A percentile compares a stretch with the other conserved stretches of the same genome.
Evolutionary conservation across 116 monocot genomes (phyloP).

Genomic region (Posidonia oceanica): DNA sequence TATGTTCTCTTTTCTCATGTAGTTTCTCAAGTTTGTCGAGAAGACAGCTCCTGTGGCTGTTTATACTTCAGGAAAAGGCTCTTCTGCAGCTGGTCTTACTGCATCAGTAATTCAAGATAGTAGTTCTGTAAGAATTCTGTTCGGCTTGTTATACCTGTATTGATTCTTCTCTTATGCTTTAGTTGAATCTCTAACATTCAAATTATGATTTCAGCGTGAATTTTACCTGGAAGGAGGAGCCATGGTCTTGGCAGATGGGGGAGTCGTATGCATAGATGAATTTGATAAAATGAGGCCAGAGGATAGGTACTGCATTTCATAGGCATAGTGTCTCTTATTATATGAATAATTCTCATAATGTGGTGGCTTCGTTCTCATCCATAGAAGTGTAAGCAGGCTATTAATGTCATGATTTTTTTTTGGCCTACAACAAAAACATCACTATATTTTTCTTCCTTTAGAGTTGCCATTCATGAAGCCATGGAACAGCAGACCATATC

Average conservation of each 20-base stretch:
- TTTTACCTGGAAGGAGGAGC: slow-evolving; percentile 99
- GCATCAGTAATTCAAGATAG: slow-evolving; percentile 94
- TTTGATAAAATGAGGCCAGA: slow-evolving; percentile 99
- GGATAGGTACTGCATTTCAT: slow-evolving; percentile 57
- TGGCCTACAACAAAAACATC: neutral
- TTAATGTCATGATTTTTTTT: no score
- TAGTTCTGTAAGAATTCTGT: slow-evolving; percentile 32
- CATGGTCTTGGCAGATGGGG: slow-evolving; percentile 98
- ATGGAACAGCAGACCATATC: slow-evolving; percentile 99
- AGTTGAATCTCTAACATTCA: neutral
- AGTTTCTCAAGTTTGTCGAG: slow-evolving; percentile 99
- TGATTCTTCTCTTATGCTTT: neutral
- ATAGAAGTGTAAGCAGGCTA: no score
- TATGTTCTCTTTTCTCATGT: slow-evolving; percentile 10
- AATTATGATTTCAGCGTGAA: slow-evolving; percentile 56
- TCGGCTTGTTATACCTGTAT: neutral
- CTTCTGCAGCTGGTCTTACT: slow-evolving; percentile 98
- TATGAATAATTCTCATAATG: neutral
- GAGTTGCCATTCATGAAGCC: slow-evolving; percentile 99
- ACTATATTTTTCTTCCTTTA: slow-evolving; percentile 8
- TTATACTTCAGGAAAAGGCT: slow-evolving; percentile 98
- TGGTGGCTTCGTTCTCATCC: no score
- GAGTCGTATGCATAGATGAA: slow-evolving; percentile 98
- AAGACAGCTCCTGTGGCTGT: slow-evolving; percentile 97
- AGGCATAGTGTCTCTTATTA: neutral